phyloP scores from a whole-genome alignment of 2,329 filamentous ascomycete species.

The Pseudogymnoascus pannorum region DNA sequence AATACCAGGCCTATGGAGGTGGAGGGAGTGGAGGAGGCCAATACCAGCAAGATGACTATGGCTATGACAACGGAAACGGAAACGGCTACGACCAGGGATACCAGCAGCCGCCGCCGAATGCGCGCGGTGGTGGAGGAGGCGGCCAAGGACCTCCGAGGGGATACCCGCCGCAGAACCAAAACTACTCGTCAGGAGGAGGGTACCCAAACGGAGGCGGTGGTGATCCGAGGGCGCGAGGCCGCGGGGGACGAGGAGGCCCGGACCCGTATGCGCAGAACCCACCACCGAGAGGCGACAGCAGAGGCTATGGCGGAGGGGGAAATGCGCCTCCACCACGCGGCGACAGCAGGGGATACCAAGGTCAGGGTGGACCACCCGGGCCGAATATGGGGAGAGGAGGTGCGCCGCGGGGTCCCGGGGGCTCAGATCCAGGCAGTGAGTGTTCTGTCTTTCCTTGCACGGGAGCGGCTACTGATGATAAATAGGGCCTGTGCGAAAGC shows the following conservation, averaged over 20 bases:
- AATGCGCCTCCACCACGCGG: not conserved
- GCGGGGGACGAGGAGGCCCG: not conserved
- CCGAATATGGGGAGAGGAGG: constrained; percentile 4
- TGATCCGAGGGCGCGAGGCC: not conserved
- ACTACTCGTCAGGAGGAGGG: not conserved
- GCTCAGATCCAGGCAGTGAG: not conserved
- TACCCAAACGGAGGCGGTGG: not conserved
- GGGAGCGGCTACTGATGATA: not conserved
- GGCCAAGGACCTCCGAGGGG: not conserved
- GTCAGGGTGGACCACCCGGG: not conserved
- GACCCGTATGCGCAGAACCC: not conserved
- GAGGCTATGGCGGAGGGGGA: not conserved
- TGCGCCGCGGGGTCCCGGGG: not conserved
- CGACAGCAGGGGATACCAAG: not conserved
- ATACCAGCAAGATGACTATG: not conserved
- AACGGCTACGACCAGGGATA: constrained; percentile 1
- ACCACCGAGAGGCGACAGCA: not conserved
- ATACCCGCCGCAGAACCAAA: constrained; percentile 4
- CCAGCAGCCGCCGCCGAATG: constrained; percentile 1
- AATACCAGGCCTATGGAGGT: not conserved
- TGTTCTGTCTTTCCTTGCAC: not conserved
- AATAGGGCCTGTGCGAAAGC: not conserved
- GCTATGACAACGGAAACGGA: constrained; percentile 2
- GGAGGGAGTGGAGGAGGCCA: not conserved
- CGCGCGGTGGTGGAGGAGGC: not conserved